Conservation (phyloP, 495 filamentous ascomycete species). For the Hypoxylon crocopeplum region DNA sequence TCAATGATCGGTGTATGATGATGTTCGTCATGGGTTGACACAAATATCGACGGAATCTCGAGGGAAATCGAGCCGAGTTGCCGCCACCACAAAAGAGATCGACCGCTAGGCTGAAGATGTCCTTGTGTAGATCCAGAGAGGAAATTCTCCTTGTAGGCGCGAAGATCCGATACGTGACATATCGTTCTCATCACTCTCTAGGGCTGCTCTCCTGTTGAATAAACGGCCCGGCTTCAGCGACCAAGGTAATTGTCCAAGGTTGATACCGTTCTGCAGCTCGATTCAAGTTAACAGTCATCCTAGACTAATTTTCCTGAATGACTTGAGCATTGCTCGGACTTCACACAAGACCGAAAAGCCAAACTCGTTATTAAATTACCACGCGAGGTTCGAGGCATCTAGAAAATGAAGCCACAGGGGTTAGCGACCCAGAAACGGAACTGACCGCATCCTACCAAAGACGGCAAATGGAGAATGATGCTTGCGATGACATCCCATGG, state of each 20-base stretch:
- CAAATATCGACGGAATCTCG: background rate
- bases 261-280: no score
- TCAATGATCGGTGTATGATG: conserved; percentile 20
- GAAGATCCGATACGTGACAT: no score
- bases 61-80: conserved; percentile 25
- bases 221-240: no score
- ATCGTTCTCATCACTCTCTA: background rate
- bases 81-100: conserved; percentile 6
- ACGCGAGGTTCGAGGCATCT: background rate
- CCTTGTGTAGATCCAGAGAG: conserved; percentile 18
- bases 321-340: no score
- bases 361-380: no score
- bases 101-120: background rate
- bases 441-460: background rate
- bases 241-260: no score
- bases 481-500: background rate
- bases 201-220: no score
- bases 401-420: no score
- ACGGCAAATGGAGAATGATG: background rate
- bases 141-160: background rate
- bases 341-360: no score
- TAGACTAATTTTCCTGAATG: no score
- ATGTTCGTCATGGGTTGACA: conserved; percentile 12
- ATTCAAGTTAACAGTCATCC: no score
- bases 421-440: background rate